Evolutionary conservation across 352 stramenopile genomes (phyloP).

Genomic region (Pythium sp.): DNA sequence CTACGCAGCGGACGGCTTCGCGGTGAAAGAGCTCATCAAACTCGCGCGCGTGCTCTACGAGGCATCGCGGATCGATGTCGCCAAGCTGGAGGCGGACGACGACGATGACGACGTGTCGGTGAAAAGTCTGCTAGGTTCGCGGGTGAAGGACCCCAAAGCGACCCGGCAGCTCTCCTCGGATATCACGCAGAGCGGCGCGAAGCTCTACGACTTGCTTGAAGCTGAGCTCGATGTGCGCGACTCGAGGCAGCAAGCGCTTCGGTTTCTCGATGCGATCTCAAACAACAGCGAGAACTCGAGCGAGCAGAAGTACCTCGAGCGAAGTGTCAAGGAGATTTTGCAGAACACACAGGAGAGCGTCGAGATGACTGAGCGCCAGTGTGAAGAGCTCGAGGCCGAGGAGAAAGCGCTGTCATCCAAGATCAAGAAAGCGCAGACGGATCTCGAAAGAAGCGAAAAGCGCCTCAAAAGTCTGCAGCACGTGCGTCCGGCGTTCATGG

Average conservation of each 20-base stretch:
- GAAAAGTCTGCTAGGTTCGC: constrained; percentile 68
- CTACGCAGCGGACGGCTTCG: constrained; percentile 94
- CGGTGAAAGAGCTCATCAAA: constrained; percentile 94
- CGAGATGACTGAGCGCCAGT: constrained; percentile 85
- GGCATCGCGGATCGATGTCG: constrained; percentile 71
- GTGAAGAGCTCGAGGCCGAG: constrained; percentile 90
- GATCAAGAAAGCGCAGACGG: constrained; percentile 93
- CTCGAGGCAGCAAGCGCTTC: constrained; percentile 78
- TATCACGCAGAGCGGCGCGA: constrained; percentile 92
- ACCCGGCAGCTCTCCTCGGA: constrained; percentile 90
- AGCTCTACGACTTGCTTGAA: constrained; percentile 91
- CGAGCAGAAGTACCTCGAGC: constrained; percentile 89
- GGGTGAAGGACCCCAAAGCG: constrained; percentile 87
- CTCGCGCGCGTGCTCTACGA: constrained; percentile 92
- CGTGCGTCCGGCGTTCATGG: constrained; percentile 95
- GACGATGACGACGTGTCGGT: constrained; percentile 72
- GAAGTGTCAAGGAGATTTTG: constrained; percentile 76
- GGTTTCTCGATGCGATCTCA: constrained; percentile 90
- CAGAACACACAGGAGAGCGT: constrained; percentile 81
- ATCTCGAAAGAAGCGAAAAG: constrained; percentile 95
- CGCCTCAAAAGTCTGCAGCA: constrained; percentile 90
- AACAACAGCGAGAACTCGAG: constrained; percentile 80
- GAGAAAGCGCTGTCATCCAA: constrained; percentile 89
- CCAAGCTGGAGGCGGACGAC: constrained; percentile 54
- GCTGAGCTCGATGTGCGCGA: constrained; percentile 89